Conservation (phyloP, 345 rosid genomes). For the Boechera retrofracta region DNA sequence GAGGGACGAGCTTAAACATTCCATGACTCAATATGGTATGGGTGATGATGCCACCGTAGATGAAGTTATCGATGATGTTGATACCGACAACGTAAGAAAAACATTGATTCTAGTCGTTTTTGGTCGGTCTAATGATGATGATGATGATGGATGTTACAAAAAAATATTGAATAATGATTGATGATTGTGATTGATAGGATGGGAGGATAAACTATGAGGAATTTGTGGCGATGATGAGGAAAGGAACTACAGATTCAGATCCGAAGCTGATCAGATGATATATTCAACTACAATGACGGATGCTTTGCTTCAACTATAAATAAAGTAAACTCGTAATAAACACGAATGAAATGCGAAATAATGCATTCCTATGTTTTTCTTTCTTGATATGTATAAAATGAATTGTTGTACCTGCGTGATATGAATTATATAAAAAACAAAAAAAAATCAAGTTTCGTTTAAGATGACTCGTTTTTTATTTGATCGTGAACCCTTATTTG, state of each 20-base stretch:
- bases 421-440: background rate
- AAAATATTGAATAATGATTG: background rate
- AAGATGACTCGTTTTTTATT: no score
- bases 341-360: background rate
- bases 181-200: slow-evolving; percentile 50
- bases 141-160: background rate
- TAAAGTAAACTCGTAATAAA: slow-evolving; percentile 14
- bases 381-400: background rate
- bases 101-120: background rate
- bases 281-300: background rate
- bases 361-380: background rate
- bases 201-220: slow-evolving; percentile 79
- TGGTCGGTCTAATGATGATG: background rate
- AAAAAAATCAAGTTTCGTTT: no score
- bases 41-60: slow-evolving; percentile 80
- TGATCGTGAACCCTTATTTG: no score
- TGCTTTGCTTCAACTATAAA: slow-evolving; percentile 33
- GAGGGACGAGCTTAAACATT: slow-evolving; percentile 80
- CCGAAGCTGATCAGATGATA: slow-evolving; percentile 39
- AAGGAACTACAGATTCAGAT: slow-evolving; percentile 55
- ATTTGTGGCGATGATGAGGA: slow-evolving; percentile 76
- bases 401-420: background rate
- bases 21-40: slow-evolving; percentile 72
- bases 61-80: slow-evolving; percentile 84
- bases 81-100: slow-evolving; percentile 66